Base-by-base conservation (phyloP, 345 rosid species). In the Draba incana region DNA sequence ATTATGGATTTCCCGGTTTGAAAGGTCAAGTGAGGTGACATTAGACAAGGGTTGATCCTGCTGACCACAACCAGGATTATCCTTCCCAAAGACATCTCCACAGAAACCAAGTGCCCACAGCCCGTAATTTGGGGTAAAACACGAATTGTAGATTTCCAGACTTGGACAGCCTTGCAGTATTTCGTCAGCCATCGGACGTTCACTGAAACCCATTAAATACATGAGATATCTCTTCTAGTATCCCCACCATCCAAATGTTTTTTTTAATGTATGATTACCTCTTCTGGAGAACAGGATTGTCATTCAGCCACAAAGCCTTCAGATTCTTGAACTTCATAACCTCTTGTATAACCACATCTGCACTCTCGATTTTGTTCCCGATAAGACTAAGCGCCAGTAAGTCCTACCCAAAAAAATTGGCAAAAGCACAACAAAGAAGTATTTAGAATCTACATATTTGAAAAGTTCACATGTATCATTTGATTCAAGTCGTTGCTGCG, bases 51-150 rank as follows among this genome's bases (percentile, higher is more conserved):
- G 81, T 52, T 57, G 69, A 62, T 80, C 78, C 62, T 79, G 77
- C 51, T 62, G 44, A 62, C 47, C 42, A 68, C 45, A 66, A 64
- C 80, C 83, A 27, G 93, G 96, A 77, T 83, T 80, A 76, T 85
- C 90, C 80, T 88, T 87, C 51, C 75, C 84, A 78, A 74, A 80
- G 14, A 84, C 51, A 51, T 78, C 94, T 56, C 81, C 97, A 76
- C 94, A 88, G 71, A 83, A 90, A 47, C 92, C 94, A 79, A 93
- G 82, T 5, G 98, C 98, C 98, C 96, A 93, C 14, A 52, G 63
- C 41, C 96, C 91, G 68, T 77, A 93, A 61, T 83, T 90, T 42
- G 16, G 35, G 14, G 96, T 93, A 62, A 88, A 88, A 57, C 38
- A 27, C 5, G 98, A 93, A 77, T 93, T 87, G 74, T 71, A 92